Percentiles rank a stretch among this genome's conserved stretches.
Evolutionary conservation across 192 early-diverging fungal species (phyloP).

Genomic region (Coemansia aciculifera): DNA sequence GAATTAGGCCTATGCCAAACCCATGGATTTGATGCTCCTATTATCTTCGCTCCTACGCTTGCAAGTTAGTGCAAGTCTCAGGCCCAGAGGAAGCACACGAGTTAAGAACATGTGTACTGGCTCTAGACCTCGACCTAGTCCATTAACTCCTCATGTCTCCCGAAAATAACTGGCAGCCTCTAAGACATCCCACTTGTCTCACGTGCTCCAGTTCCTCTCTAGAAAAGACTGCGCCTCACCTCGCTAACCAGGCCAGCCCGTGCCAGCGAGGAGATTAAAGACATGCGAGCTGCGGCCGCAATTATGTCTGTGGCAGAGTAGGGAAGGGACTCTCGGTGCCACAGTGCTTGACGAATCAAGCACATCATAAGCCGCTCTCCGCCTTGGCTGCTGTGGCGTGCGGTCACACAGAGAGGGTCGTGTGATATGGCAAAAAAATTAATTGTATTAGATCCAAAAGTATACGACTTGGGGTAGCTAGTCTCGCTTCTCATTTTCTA

Average conservation of each 20-base stretch:
- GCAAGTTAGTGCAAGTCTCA: not conserved
- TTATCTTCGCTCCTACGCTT: not conserved
- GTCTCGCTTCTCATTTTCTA: constrained; percentile 14
- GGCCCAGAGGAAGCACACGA: not conserved
- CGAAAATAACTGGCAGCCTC: not conserved
- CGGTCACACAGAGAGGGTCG: not conserved
- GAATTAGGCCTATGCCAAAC: not conserved
- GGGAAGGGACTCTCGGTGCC: not conserved
- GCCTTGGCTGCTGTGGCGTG: not conserved
- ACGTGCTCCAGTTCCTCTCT: not conserved
- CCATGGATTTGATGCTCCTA: not conserved
- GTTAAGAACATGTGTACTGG: not conserved
- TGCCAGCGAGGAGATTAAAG: not conserved
- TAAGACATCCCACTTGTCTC: not conserved
- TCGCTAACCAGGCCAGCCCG: not conserved
- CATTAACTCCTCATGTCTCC: not conserved
- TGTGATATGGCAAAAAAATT: not conserved
- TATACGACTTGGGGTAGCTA: too few species aligned
- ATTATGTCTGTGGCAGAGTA: not conserved
- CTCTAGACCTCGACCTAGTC: not conserved
- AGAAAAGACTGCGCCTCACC: not conserved
- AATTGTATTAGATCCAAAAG: not conserved
- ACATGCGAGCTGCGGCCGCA: not conserved
- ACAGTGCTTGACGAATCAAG: not conserved
- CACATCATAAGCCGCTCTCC: not conserved